These are phyloP conservation scores for Pseudovirgaria hyperparasitica DNA, from an alignment of 2,329 filamentous ascomycete species.

Conservation along the genomic window DNA sequence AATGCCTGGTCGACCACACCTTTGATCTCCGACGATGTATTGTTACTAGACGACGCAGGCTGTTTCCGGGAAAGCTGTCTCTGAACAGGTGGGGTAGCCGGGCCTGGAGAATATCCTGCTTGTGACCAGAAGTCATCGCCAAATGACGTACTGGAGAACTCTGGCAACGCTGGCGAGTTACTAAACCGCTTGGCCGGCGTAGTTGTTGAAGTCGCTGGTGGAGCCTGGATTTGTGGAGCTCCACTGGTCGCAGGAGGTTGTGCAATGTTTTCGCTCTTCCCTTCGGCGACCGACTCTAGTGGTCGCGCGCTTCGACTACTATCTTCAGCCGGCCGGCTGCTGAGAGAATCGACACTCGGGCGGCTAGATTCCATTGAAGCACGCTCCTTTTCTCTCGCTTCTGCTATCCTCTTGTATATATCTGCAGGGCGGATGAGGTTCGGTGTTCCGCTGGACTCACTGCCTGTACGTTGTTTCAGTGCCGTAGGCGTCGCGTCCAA, in stretches of 20 bases:
- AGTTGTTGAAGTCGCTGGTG: slow-evolving; percentile 1
- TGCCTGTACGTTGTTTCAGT: slow-evolving; percentile 15
- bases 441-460: slow-evolving; percentile 36
- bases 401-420: slow-evolving; percentile 59
- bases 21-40: too few species aligned
- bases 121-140: slow-evolving; percentile 18
- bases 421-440: slow-evolving; percentile 63
- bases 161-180: slow-evolving; percentile 7
- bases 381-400: slow-evolving; percentile 47
- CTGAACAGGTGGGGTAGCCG: too few species aligned
- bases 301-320: slow-evolving; percentile 9
- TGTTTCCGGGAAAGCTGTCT: too few species aligned
- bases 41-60: too few species aligned
- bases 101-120: neutral
- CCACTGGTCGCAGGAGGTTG: slow-evolving; percentile 8
- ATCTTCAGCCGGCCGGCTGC: slow-evolving; percentile 14
- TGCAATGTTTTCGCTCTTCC: slow-evolving; percentile 37
- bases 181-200: slow-evolving; percentile 2
- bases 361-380: slow-evolving; percentile 45
- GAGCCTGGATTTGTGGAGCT: slow-evolving; percentile 4
- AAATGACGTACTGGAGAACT: slow-evolving; percentile 12
- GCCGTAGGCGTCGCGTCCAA: slow-evolving; percentile 6
- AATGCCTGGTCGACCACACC: slow-evolving; percentile 55
- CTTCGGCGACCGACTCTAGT: slow-evolving; percentile 43
- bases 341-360: slow-evolving; percentile 43